These are phyloP conservation scores for Phialemoniopsis sp. DNA, from an alignment of 2,329 filamentous ascomycete species.

Conservation along the genomic window DNA sequence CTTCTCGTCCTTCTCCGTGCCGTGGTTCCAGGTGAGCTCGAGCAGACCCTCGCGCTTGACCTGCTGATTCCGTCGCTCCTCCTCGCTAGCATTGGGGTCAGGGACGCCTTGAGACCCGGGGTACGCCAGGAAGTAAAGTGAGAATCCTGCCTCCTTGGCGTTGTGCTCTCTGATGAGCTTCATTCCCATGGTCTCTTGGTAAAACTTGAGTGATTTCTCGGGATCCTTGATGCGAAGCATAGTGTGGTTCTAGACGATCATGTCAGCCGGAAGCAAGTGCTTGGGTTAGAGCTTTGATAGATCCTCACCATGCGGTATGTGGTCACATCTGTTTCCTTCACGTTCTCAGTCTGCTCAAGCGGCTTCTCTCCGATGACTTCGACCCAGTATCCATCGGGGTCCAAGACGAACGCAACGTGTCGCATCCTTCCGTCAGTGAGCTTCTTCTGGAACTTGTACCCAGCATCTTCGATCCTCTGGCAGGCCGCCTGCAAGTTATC, in stretches of 20 bases:
- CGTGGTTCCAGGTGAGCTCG: constrained; percentile 83
- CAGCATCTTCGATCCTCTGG: constrained; percentile 81
- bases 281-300: not conserved
- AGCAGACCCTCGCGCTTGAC: constrained; percentile 69
- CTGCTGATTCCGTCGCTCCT: constrained; percentile 28
- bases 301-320: constrained; percentile 66
- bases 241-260: constrained; percentile 64
- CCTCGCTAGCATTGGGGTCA: constrained; percentile 50
- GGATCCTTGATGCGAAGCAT: constrained; percentile 92
- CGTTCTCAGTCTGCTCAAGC: constrained; percentile 66
- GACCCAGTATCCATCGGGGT: constrained; percentile 86
- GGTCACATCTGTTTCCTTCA: constrained; percentile 66
- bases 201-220: constrained; percentile 71
- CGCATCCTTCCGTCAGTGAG: constrained; percentile 83
- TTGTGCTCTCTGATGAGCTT: constrained; percentile 69
- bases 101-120: constrained; percentile 49
- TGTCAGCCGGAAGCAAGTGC: not conserved
- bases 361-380: constrained; percentile 73
- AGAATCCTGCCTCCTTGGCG: constrained; percentile 69
- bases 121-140: constrained; percentile 91
- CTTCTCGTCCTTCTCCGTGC: constrained; percentile 69
- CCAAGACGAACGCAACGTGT: constrained; percentile 84
- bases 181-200: constrained; percentile 89
- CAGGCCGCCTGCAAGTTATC: constrained; percentile 88
- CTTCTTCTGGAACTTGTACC: constrained; percentile 94